A percentile compares a stretch with the other conserved stretches of the same genome.
These are phyloP conservation scores for Sporothrix inflata DNA, from an alignment of 2,329 filamentous ascomycete species.

Conservation along the genomic window DNA sequence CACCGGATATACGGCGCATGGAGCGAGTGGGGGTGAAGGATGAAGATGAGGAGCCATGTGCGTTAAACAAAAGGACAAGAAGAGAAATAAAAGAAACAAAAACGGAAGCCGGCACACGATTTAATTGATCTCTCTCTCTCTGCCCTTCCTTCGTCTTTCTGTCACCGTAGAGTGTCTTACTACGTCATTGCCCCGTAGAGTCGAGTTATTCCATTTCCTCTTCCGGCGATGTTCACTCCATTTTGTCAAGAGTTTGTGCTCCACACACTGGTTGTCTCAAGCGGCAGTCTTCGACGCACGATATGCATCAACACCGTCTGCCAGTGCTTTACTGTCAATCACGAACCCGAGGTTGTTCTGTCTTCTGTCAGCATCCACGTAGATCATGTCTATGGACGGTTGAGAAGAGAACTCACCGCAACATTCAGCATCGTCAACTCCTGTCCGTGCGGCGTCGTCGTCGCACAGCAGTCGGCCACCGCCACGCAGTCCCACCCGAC, in stretches of 20 bases:
- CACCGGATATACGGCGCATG: not conserved
- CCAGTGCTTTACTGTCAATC: conserved; percentile 33
- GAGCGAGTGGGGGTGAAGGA: not conserved
- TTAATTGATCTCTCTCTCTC: not conserved
- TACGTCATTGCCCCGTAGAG: not conserved
- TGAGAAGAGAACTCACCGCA: conserved; percentile 39
- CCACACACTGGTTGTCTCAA: not conserved
- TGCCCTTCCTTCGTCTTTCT: not conserved
- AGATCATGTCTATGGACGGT: not conserved
- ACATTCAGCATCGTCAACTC: conserved; percentile 45
- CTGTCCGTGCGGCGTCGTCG: conserved; percentile 47
- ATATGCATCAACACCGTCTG: conserved; percentile 23
- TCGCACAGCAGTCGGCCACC: conserved; percentile 58
- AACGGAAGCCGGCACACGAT: not conserved
- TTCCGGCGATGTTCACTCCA: not conserved
- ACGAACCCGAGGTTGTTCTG: conserved; percentile 36
- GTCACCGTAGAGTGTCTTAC: not conserved
- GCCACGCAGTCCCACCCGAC: conserved; percentile 60
- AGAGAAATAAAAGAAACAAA: not conserved
- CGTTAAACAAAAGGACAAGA: not conserved
- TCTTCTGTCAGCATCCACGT: not conserved
- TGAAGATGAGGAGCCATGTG: not conserved
- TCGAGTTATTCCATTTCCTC: conserved; percentile 5
- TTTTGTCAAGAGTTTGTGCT: not conserved
- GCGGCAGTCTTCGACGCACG: not conserved